These are phyloP conservation scores for Lachnellula subtilissima DNA, from an alignment of 2,329 filamentous ascomycete genomes.

Conservation along the genomic window DNA sequence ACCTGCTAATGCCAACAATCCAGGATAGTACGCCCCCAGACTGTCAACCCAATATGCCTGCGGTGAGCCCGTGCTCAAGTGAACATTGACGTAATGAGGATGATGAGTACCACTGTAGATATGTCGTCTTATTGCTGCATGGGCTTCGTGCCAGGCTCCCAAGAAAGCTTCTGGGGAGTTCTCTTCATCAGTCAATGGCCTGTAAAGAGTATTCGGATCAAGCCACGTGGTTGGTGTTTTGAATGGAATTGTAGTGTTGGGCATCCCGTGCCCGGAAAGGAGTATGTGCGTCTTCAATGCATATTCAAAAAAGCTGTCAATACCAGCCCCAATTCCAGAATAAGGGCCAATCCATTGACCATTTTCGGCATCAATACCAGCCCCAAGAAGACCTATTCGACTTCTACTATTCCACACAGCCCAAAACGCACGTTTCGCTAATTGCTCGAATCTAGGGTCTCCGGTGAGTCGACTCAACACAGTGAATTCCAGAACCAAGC, in stretches of 20 bases:
- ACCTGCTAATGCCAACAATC: constrained; percentile 77
- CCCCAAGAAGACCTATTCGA: constrained; percentile 79
- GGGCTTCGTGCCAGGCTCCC: constrained; percentile 76
- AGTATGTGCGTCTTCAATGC: constrained; percentile 91
- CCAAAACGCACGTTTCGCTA: constrained; percentile 92
- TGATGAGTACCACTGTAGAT: constrained; percentile 82
- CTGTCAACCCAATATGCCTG: constrained; percentile 95
- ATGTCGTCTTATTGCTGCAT: constrained; percentile 83
- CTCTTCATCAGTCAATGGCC: constrained; percentile 56
- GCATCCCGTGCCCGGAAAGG: constrained; percentile 67
- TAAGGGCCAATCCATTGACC: constrained; percentile 85
- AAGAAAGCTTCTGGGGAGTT: constrained; percentile 76
- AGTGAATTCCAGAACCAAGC: constrained; percentile 87
- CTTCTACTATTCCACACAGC: constrained; percentile 89
- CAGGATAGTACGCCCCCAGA: constrained; percentile 90
- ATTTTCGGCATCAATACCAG: constrained; percentile 86
- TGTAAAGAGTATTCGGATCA: constrained; percentile 59
- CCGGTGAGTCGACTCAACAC: constrained; percentile 84
- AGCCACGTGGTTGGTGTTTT: constrained; percentile 40
- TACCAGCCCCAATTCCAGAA: constrained; percentile 91
- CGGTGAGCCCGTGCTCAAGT: constrained; percentile 80
- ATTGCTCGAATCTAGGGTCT: constrained; percentile 79
- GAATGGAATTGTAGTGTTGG: constrained; percentile 40
- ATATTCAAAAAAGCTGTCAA: constrained; percentile 99
- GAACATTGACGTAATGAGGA: constrained; percentile 88